Conservation (phyloP, 169 alveolate genomes). For the Plasmodium gonderi region DNA sequence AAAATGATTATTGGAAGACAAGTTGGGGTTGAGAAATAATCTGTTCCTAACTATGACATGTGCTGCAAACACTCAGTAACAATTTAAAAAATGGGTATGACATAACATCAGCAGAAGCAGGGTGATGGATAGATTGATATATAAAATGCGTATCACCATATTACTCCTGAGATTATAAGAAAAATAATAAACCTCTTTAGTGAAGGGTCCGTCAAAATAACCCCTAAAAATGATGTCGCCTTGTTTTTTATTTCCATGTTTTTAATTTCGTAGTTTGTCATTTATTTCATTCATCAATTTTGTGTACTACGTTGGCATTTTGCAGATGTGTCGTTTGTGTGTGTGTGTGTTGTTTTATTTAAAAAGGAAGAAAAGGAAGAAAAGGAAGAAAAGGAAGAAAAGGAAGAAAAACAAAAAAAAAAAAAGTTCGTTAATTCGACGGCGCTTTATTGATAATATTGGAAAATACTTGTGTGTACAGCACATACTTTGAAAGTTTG, state of each 20-base stretch:
- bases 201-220: constrained; percentile 54
- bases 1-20: not conserved
- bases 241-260: constrained; percentile 54
- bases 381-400: too few species aligned
- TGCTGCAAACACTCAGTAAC: not conserved
- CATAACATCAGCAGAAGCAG: not conserved
- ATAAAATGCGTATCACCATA: constrained; percentile 25
- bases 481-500: too few species aligned
- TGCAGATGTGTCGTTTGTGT: not conserved
- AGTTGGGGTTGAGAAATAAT: not conserved
- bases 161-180: constrained; percentile 9
- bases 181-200: constrained; percentile 22
- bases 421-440: too few species aligned
- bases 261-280: not conserved
- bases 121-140: not conserved
- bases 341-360: too few species aligned
- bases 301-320: not conserved
- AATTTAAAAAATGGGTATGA: not conserved
- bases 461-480: too few species aligned
- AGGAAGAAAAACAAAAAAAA: too few species aligned
- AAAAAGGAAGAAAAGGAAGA: too few species aligned
- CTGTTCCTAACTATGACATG: not conserved
- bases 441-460: too few species aligned
- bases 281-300: not conserved
- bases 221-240: constrained; percentile 26